A percentile compares a stretch with the other conserved stretches of the same genome.
phyloP scores from a whole-genome alignment of 2,329 filamentous ascomycete species.

The Talaromyces verruculosus region DNA sequence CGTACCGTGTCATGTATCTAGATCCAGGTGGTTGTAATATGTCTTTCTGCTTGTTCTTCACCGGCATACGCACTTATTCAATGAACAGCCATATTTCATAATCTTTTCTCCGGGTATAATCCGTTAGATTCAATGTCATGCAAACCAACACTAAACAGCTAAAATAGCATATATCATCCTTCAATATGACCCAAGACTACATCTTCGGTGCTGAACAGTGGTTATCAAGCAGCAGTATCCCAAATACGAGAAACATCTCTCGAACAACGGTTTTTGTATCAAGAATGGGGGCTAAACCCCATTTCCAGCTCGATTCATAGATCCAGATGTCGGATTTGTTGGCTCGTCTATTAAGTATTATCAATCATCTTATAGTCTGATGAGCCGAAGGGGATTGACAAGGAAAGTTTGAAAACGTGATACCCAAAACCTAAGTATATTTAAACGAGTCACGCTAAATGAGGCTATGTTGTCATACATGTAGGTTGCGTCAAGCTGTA shows the following conservation, averaged over 20 bases:
- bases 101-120: neutral
- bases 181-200: neutral
- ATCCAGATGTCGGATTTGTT: neutral
- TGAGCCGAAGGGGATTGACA: neutral
- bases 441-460: neutral
- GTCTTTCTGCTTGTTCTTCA: neutral
- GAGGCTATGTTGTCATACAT: too few relatives aligned
- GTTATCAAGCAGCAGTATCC: neutral
- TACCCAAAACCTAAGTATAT: too few relatives aligned
- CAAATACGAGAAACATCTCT: neutral
- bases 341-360: neutral
- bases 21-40: neutral
- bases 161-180: neutral
- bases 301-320: neutral
- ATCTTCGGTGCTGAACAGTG: neutral
- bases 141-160: neutral
- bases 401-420: neutral
- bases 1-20: neutral
- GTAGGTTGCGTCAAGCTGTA: too few relatives aligned
- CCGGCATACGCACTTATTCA: neutral
- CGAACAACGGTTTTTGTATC: neutral
- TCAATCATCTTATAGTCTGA: neutral
- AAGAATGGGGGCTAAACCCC: neutral
- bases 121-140: neutral
- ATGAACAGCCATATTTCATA: neutral